Evolutionary conservation across 2,329 filamentous ascomycete genomes (phyloP).

Genomic region (Nectriaceae sp.): DNA sequence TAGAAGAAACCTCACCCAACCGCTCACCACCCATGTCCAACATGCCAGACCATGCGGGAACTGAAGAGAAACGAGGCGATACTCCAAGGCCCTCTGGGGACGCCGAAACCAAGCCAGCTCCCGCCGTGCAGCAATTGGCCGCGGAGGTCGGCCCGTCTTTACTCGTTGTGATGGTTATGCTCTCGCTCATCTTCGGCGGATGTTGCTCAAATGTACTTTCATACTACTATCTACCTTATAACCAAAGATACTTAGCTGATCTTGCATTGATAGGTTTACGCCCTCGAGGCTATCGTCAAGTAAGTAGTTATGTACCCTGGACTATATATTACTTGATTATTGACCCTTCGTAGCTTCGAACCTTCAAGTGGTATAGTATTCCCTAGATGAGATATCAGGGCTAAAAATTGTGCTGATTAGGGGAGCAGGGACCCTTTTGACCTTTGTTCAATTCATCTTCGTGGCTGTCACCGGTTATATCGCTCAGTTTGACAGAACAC

Average conservation of each 20-base stretch:
- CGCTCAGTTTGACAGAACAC: constrained; percentile 69
- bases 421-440: constrained; percentile 73
- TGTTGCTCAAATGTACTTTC: constrained; percentile 84
- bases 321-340: constrained; percentile 6
- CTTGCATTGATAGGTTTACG: constrained; percentile 71
- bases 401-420: constrained; percentile 17
- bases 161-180: constrained; percentile 67
- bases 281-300: constrained; percentile 93
- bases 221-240: neutral
- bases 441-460: constrained; percentile 86
- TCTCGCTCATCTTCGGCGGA: constrained; percentile 89
- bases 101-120: constrained; percentile 9
- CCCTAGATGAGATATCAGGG: neutral
- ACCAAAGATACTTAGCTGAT: neutral
- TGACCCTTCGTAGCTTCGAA: constrained; percentile 62
- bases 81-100: neutral
- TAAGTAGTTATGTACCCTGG: constrained; percentile 48
- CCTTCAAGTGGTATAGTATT: constrained; percentile 71
- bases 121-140: constrained; percentile 23
- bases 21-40: too few species aligned
- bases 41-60: neutral
- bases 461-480: constrained; percentile 78
- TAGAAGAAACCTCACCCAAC: too few species aligned
- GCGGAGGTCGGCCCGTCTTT: constrained; percentile 31
- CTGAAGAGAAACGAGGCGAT: neutral